Evolutionary conservation across 202 grass and related monocot species (phyloP).

Genomic region (Setaria viridis): DNA sequence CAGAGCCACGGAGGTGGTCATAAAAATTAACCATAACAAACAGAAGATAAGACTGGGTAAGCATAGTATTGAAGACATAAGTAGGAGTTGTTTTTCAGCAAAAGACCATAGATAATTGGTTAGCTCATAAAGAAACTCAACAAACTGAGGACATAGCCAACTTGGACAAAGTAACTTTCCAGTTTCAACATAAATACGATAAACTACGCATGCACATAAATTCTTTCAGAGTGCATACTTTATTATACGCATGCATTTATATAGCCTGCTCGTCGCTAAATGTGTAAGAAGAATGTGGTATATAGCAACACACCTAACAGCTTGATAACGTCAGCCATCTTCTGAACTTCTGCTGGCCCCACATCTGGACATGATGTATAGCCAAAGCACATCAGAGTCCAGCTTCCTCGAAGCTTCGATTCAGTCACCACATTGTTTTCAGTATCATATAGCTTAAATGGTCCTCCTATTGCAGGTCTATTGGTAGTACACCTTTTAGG

Average conservation of each 20-base stretch:
- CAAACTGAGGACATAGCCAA: not conserved
- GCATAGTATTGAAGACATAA: not conserved
- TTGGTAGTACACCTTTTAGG: slow-evolving; percentile 81
- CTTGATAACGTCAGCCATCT: slow-evolving; percentile 70
- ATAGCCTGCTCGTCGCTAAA: slow-evolving; percentile 3
- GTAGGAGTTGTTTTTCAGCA: not conserved
- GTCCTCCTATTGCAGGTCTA: slow-evolving; percentile 88
- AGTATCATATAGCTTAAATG: slow-evolving; percentile 90
- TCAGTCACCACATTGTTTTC: slow-evolving; percentile 77
- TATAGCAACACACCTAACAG: slow-evolving; percentile 71
- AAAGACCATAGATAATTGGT: not conserved
- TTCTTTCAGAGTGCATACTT: slow-evolving; percentile 17
- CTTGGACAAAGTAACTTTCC: not conserved
- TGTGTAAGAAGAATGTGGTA: not conserved
- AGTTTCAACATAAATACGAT: slow-evolving; percentile 7
- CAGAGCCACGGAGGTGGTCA: not conserved
- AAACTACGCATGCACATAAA: slow-evolving; percentile 31
- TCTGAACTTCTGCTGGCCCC: slow-evolving; percentile 77
- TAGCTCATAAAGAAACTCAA: not conserved
- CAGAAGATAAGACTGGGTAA: not conserved
- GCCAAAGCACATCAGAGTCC: slow-evolving; percentile 91
- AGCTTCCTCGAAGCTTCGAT: slow-evolving; percentile 76
- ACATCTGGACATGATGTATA: slow-evolving; percentile 91
- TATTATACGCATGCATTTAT: slow-evolving; percentile 1
- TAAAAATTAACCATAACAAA: not conserved